Conservation (phyloP, 2,329 filamentous ascomycete genomes). For the Sporothrix sp. region DNA sequence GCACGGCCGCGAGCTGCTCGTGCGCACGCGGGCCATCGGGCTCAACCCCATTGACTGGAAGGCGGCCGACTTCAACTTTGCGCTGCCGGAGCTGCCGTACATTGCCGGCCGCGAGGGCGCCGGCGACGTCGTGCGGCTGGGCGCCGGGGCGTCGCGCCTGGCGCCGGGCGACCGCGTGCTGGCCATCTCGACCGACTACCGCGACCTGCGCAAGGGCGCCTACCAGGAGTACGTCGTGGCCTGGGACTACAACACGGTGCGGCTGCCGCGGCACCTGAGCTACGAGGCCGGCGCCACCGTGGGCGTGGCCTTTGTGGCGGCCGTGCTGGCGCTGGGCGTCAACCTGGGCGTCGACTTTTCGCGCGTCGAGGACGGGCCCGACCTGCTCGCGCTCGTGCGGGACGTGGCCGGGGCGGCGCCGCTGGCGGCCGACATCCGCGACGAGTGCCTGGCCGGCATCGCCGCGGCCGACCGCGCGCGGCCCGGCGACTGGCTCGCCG, state of each 20-base stretch:
- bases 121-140: constrained; percentile 48
- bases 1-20: constrained; percentile 42
- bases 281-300: constrained; percentile 50
- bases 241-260: constrained; percentile 54
- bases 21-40: constrained; percentile 56
- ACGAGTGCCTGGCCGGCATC: constrained; percentile 53
- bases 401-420: constrained; percentile 25
- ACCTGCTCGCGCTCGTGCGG: constrained; percentile 45
- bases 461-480: constrained; percentile 41
- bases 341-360: constrained; percentile 60
- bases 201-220: constrained; percentile 60
- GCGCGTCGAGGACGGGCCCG: constrained; percentile 41
- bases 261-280: constrained; percentile 45
- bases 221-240: constrained; percentile 62
- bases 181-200: constrained; percentile 65
- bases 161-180: constrained; percentile 49
- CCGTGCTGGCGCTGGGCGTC: constrained; percentile 55
- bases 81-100: constrained; percentile 57
- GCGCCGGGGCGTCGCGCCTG: constrained; percentile 36
- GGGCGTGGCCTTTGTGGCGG: constrained; percentile 63
- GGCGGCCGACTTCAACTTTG: constrained; percentile 61
- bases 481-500: constrained; percentile 57
- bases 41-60: constrained; percentile 73
- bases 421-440: constrained; percentile 50
- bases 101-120: constrained; percentile 62